A percentile compares a stretch with the other conserved stretches of the same genome.
These are phyloP conservation scores for Uronychia binucleata DNA, from an alignment of 73 alveolate species.

Conservation along the genomic window DNA sequence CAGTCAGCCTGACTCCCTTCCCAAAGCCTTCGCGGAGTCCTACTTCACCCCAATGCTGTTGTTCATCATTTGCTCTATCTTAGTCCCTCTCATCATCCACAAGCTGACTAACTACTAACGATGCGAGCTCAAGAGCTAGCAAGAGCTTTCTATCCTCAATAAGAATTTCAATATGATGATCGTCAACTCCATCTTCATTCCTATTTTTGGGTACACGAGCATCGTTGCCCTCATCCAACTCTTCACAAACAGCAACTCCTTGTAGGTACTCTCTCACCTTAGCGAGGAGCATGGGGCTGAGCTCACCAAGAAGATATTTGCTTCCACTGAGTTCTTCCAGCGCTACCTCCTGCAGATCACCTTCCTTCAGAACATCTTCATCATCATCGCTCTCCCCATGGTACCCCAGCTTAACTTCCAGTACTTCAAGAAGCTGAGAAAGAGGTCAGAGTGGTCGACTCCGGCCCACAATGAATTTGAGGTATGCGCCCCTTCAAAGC, in stretches of 20 bases:
- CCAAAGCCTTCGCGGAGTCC: background rate
- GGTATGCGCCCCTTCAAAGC: background rate
- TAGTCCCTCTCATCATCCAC: slow-evolving; percentile 13
- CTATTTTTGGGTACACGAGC: slow-evolving; percentile 2
- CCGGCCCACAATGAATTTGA: background rate
- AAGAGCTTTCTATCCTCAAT: slow-evolving; percentile 8
- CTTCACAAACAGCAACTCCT: background rate
- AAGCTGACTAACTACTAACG: slow-evolving; percentile 1
- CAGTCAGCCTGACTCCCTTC: background rate
- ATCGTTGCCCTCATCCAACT: slow-evolving; percentile 5
- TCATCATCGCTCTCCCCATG: background rate
- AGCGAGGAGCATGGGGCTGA: slow-evolving; percentile 5
- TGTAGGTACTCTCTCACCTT: background rate
- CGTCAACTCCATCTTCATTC: slow-evolving; percentile 13
- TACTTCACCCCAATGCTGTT: slow-evolving; percentile 8
- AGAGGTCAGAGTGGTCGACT: background rate
- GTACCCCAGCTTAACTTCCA: background rate
- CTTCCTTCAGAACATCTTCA: background rate
- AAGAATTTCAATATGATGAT: slow-evolving; percentile 3
- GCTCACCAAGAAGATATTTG: background rate
- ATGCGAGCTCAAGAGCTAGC: slow-evolving; percentile 4
- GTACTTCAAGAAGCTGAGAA: background rate
- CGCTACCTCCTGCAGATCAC: slow-evolving; percentile 17
- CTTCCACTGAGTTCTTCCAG: slow-evolving; percentile 16
- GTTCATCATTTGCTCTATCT: slow-evolving; percentile 10